These are phyloP conservation scores for Coemansia sp. DNA, from an alignment of 192 early-diverging fungal species.

Conservation along the genomic window DNA sequence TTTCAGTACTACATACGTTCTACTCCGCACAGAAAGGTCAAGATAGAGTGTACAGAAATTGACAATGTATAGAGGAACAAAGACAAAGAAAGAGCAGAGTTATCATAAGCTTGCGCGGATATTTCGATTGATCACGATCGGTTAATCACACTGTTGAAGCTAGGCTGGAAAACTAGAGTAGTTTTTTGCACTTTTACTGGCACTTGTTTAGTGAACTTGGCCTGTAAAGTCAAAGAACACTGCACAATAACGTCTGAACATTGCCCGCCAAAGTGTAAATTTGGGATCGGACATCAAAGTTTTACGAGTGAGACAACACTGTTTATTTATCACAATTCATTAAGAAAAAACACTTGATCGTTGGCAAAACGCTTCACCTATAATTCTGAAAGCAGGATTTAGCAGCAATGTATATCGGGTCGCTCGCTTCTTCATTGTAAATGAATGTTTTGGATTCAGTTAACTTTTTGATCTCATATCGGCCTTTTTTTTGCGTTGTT, in stretches of 20 bases:
- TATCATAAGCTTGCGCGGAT: too few relatives aligned
- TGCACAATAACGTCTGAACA: too few relatives aligned
- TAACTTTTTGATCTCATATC: constrained; percentile 29
- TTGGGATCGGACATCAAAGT: too few relatives aligned
- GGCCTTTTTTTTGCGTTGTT: constrained; percentile 37
- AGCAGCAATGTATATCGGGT: not conserved
- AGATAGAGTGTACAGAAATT: not conserved
- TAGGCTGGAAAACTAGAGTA: too few relatives aligned
- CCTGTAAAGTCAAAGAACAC: too few relatives aligned
- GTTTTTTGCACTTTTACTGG: too few relatives aligned
- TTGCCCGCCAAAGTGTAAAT: too few relatives aligned
- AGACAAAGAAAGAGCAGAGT: too few relatives aligned
- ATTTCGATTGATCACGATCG: too few relatives aligned
- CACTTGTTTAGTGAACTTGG: too few relatives aligned
- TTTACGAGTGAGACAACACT: not conserved
- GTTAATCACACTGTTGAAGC: too few relatives aligned
- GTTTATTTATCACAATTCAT: not conserved
- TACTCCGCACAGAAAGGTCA: not conserved
- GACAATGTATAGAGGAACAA: not conserved
- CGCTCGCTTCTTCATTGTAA: not conserved
- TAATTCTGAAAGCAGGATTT: not conserved
- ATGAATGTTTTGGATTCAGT: constrained; percentile 5
- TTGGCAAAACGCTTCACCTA: not conserved
- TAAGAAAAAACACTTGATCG: not conserved
- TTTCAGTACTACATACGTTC: not conserved